A percentile compares a stretch with the other conserved stretches of the same genome.
phyloP scores from a whole-genome alignment of 495 filamentous ascomycete species.

The Evernia prunastri region DNA sequence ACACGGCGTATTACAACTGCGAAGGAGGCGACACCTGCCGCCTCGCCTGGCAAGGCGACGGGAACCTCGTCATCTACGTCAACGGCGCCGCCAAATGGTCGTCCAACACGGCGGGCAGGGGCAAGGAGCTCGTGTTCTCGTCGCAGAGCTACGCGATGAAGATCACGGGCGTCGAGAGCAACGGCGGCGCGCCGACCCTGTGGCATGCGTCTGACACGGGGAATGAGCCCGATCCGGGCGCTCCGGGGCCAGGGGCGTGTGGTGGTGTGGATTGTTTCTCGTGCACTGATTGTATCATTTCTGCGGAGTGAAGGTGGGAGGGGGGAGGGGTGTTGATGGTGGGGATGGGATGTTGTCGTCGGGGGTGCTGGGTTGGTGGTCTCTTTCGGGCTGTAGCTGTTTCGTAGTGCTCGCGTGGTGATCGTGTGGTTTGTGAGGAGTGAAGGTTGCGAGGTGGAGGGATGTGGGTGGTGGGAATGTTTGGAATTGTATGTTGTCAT shows the following conservation, averaged over 20 bases:
- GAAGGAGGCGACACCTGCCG: background rate
- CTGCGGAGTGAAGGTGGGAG: background rate
- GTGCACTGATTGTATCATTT: background rate
- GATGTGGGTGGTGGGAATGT: too few relatives aligned
- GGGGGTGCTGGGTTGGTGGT: too few relatives aligned
- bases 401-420: too few relatives aligned
- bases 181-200: background rate
- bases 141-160: background rate
- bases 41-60: background rate
- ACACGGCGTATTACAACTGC: background rate
- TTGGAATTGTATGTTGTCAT: too few relatives aligned
- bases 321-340: too few relatives aligned
- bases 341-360: too few relatives aligned
- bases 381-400: too few relatives aligned
- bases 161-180: background rate
- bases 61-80: background rate
- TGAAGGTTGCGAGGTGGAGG: too few relatives aligned
- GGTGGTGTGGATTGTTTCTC: background rate
- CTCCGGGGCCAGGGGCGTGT: background rate
- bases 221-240: background rate
- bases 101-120: background rate
- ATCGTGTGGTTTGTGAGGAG: too few relatives aligned
- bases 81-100: background rate
- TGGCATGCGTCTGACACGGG: background rate
- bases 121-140: background rate